Conservation (phyloP, 768 basidiomycete genomes). For the Tulasnella sp. region DNA sequence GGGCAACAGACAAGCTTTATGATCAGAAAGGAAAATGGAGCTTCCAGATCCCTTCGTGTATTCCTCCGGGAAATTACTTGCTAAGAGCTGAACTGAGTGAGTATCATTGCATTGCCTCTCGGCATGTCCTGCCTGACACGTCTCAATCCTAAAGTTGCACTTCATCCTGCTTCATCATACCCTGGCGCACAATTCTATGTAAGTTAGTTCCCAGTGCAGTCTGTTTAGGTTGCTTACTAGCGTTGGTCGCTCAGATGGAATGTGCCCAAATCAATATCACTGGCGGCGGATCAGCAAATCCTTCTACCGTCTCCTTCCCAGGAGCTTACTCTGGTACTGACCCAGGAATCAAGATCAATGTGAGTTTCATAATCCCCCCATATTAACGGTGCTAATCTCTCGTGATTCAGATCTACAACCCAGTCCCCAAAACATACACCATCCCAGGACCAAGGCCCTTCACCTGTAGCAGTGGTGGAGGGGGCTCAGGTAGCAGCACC, state of each 20-base stretch:
- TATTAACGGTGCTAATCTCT: not conserved
- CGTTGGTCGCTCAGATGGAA: conserved; percentile 7
- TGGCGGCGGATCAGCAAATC: conserved; percentile 24
- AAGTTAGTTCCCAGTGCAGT: not conserved
- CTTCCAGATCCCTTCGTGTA: conserved; percentile 37
- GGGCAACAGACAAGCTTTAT: conserved; percentile 38
- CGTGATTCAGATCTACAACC: conserved; percentile 4
- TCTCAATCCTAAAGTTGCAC: conserved; percentile 18
- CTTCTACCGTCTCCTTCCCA: conserved; percentile 14
- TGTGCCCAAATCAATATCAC: conserved; percentile 30
- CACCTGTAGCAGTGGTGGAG: no score
- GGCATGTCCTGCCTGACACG: no score
- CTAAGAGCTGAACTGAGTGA: conserved; percentile 34
- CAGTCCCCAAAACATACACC: conserved; percentile 2
- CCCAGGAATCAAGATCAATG: conserved; percentile 2
- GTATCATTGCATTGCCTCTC: no score
- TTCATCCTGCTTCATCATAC: conserved; percentile 33
- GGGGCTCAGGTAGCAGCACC: no score
- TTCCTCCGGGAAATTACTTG: conserved; percentile 36
- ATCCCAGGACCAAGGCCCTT: no score
- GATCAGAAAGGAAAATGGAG: conserved; percentile 39
- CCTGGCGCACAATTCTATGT: conserved; percentile 32
- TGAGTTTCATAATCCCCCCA: not conserved
- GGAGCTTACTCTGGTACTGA: conserved; percentile 11
- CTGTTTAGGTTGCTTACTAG: not conserved